Percentiles rank a stretch among this genome's conserved stretches.
These are phyloP conservation scores for Salix dunnii DNA, from an alignment of 345 rosid genomes.

Conservation along the genomic window DNA sequence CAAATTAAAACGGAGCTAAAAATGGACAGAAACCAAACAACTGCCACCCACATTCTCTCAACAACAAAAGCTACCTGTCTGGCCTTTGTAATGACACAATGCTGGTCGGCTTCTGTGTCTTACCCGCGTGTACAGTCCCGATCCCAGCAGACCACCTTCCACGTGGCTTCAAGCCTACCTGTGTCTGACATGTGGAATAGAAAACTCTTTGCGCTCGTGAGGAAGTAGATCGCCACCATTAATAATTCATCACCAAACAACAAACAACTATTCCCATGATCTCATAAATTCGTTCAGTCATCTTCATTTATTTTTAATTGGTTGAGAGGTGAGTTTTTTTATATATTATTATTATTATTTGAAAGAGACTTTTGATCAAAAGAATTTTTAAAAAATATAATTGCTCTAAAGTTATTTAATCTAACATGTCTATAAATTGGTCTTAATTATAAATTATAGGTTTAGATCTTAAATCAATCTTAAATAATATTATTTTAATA, in stretches of 20 bases:
- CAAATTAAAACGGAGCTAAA: too few species aligned
- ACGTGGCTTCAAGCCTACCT: background rate
- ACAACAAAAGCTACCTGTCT: background rate
- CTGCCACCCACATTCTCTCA: conserved; percentile 2
- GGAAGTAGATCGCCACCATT: background rate
- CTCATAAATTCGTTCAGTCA: background rate
- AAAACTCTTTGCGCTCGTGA: background rate
- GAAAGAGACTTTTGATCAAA: too few species aligned
- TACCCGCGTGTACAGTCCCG: background rate
- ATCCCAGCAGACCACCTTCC: background rate
- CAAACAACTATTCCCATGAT: background rate
- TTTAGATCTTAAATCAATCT: too few species aligned
- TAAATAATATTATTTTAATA: too few species aligned
- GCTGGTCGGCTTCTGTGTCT: background rate
- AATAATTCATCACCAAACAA: background rate
- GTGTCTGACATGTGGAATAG: conserved; percentile 1
- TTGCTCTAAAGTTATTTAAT: too few species aligned
- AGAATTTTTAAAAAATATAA: too few species aligned
- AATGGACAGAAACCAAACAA: background rate
- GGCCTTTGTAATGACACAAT: background rate
- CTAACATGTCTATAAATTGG: too few species aligned
- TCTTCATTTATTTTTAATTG: background rate
- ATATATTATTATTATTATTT: too few species aligned
- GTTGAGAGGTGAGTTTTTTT: too few species aligned
- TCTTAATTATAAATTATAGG: too few species aligned